A percentile compares a stretch with the other conserved stretches of the same genome.
Conservation (phyloP, 148 eudicot species). For the Camellia japonica region DNA sequence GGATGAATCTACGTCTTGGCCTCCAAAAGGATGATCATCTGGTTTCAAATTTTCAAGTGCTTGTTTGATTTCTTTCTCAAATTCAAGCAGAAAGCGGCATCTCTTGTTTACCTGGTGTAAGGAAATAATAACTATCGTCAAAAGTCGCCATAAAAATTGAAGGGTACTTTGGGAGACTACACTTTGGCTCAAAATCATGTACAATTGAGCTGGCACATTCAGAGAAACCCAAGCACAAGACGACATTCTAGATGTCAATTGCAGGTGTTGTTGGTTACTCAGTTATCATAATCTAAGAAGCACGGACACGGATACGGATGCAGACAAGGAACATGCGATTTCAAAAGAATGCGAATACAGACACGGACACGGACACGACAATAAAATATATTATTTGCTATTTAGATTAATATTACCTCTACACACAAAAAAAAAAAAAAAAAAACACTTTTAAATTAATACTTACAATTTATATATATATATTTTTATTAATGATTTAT, state of each 20-base stretch:
- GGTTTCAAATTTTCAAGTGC: conserved; percentile 44
- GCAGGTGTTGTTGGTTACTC: not conserved
- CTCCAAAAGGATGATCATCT: conserved; percentile 75
- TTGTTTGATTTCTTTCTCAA: conserved; percentile 61
- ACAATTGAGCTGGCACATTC: not conserved
- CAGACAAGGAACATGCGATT: no score
- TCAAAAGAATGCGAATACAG: no score
- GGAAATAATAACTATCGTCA: not conserved
- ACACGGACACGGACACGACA: no score
- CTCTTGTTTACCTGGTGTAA: conserved; percentile 76
- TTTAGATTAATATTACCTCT: no score
- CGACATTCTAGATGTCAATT: not conserved
- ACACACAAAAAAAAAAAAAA: no score
- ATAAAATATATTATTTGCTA: no score
- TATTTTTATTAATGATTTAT: no score
- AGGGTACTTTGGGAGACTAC: not conserved
- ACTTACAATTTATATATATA: no score
- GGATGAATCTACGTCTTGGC: conserved; percentile 78
- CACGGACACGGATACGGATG: no score
- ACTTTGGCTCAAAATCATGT: not conserved
- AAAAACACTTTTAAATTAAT: no score
- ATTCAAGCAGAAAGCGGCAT: conserved; percentile 89
- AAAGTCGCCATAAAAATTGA: not conserved
- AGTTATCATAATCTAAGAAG: no score
- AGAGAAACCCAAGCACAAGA: not conserved